Evolutionary conservation across 306 rosid genomes (phyloP), one percentile per base, ranked within the genome.

Genomic region (Begonia loranthoides): DNA sequence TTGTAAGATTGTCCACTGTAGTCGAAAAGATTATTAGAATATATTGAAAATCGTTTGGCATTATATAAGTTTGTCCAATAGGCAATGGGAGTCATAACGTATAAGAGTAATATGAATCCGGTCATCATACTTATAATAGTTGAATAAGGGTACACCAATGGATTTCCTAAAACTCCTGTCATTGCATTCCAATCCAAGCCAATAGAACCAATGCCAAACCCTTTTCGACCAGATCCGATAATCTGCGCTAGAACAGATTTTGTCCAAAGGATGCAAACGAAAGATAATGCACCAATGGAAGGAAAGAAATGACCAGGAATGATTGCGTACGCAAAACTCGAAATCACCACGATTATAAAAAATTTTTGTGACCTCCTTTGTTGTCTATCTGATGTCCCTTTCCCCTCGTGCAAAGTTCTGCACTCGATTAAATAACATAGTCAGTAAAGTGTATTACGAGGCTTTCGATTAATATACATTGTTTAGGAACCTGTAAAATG

Each of bases 91-190:
- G 2, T 41, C 9, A 55, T 41, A 12, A 55, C 45, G 34, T 55
- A 56, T 9, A 56, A 12, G 39, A 56, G 22, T 15, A 56, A 9
- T 17, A 56, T 21, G 50, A 56, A 56, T 10, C 61, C 61, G 2
- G 13, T 9, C 50, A 43, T 41, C 0, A 12, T 43, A 44, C 22
- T 56, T 17, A 13, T 0, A 10, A 56, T 56, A 7, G 61, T 19
- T 10, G 28, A 9, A 24, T 11, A 13, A 16, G 51, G 51, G 1
- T 1, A 48, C 1, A 16, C 51, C 19, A 48, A 2, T 48, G 51
- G 51, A 16, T 15, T 48, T 14, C 51, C 51, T 14, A 48, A 0
- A 5, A 1, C 4, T 13, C 46, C 46, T 9, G 12, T 4, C 9
- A 48, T 1, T 12, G 16, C 51, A 15, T 48, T 48, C 51, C 51